Conservation (phyloP, 352 stramenopile genomes). For the Phytopythium ostracodes region DNA sequence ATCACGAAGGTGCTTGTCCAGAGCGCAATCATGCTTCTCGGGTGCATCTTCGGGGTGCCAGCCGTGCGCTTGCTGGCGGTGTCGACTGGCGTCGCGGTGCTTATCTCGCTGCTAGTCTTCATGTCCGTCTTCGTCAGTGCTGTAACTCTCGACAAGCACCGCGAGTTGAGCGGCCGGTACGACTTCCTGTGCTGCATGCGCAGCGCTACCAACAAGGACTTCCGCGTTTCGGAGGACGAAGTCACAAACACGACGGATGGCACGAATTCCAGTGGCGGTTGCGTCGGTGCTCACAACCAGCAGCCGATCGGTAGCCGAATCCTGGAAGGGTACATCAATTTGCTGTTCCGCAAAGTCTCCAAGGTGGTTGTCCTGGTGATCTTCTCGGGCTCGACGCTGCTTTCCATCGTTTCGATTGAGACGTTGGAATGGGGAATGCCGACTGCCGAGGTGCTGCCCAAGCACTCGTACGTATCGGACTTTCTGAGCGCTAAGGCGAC, state of each 20-base stretch:
- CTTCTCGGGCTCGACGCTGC: conserved; percentile 40
- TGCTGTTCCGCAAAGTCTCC: conserved; percentile 37
- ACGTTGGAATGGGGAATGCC: conserved; percentile 49
- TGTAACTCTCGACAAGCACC: conserved; percentile 64
- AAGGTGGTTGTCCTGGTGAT: conserved; percentile 56
- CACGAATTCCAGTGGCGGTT: conserved; percentile 24
- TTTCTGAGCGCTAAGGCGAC: conserved; percentile 36
- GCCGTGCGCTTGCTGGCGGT: conserved; percentile 60
- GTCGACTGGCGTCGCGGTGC: conserved; percentile 38
- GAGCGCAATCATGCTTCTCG: conserved; percentile 42
- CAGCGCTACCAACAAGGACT: conserved; percentile 14
- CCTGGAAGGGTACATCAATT: conserved; percentile 38
- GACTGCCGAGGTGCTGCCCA: conserved; percentile 47
- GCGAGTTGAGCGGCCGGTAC: conserved; percentile 51
- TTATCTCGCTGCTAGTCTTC: conserved; percentile 52
- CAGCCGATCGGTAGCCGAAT: conserved; percentile 16
- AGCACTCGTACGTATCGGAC: conserved; percentile 48
- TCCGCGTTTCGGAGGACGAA: conserved; percentile 24
- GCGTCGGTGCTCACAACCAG: conserved; percentile 13
- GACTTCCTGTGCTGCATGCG: conserved; percentile 56
- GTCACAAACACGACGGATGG: conserved; percentile 23
- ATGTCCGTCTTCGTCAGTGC: conserved; percentile 67
- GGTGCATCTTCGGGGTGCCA: conserved; percentile 60
- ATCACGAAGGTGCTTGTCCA: conserved; percentile 41
- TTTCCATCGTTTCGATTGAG: conserved; percentile 52